Percentiles rank a stretch among this genome's conserved stretches.
These are phyloP conservation scores for Micractinium conductrix DNA, from an alignment of 139 green algal species.

Conservation along the genomic window DNA sequence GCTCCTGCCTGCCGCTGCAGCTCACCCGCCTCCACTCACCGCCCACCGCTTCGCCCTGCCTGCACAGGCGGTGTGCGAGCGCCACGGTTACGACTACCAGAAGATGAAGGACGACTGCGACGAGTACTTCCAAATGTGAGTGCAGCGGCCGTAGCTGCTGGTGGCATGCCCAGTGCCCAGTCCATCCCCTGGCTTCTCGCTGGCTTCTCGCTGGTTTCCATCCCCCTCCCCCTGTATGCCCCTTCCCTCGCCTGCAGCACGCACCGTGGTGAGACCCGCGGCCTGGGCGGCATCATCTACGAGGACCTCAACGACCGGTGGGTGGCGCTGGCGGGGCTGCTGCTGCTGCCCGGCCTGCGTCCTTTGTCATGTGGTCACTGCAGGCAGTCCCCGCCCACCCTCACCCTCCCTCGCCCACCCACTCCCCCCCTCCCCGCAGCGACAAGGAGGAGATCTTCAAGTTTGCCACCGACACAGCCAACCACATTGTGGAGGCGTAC, in stretches of 20 bases:
- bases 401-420: not conserved
- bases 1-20: too few species aligned
- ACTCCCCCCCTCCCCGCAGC: conserved; percentile 32
- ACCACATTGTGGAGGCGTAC: conserved; percentile 84
- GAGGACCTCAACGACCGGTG: conserved; percentile 94
- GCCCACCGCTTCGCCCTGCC: not conserved
- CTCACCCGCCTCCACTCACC: too few species aligned
- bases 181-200: too few species aligned
- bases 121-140: conserved; percentile 99
- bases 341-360: too few species aligned
- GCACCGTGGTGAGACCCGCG: conserved; percentile 88
- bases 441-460: conserved; percentile 74
- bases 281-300: conserved; percentile 97
- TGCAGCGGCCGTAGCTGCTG: too few species aligned
- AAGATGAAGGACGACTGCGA: conserved; percentile 97
- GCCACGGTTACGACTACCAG: conserved; percentile 91
- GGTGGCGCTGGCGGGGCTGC: too few species aligned
- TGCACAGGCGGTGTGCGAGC: conserved; percentile 86
- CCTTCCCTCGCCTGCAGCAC: too few species aligned
- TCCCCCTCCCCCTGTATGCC: too few species aligned
- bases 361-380: too few species aligned
- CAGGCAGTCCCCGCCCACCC: not conserved
- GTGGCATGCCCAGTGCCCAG: too few species aligned
- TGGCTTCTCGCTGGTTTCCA: too few species aligned
- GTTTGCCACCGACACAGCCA: conserved; percentile 85